These are phyloP conservation scores for Thielaviopsis euricoi DNA, from an alignment of 2,329 filamentous ascomycete species.

Conservation along the genomic window DNA sequence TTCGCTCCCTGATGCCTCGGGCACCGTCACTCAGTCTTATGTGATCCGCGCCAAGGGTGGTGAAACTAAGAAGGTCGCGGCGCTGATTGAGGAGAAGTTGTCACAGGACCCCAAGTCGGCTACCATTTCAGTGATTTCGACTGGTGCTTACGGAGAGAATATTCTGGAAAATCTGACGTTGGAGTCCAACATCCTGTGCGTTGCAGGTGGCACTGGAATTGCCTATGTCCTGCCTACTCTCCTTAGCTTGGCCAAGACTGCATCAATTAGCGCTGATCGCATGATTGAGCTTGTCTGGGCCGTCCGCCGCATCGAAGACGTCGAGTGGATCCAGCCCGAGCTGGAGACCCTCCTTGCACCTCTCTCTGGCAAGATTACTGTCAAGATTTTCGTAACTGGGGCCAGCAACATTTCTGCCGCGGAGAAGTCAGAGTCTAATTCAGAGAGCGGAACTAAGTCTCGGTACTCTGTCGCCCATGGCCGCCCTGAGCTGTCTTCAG, in stretches of 20 bases:
- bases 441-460: slow-evolving; percentile 16
- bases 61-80: slow-evolving; percentile 39
- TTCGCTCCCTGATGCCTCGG: slow-evolving; percentile 30
- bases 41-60: slow-evolving; percentile 41
- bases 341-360: slow-evolving; percentile 30
- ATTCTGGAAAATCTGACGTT: slow-evolving; percentile 26
- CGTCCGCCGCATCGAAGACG: slow-evolving; percentile 35
- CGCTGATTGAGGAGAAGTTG: slow-evolving; percentile 24
- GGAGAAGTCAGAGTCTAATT: slow-evolving; percentile 11
- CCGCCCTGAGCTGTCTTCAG: slow-evolving; percentile 26
- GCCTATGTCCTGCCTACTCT: slow-evolving; percentile 24
- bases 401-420: slow-evolving; percentile 19
- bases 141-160: slow-evolving; percentile 44
- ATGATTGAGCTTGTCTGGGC: slow-evolving; percentile 50
- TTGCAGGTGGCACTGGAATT: slow-evolving; percentile 26
- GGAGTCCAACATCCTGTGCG: slow-evolving; percentile 24
- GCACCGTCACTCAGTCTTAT: slow-evolving; percentile 34
- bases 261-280: slow-evolving; percentile 30
- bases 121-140: slow-evolving; percentile 35
- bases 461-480: slow-evolving; percentile 16
- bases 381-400: slow-evolving; percentile 44
- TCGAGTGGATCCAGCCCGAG: slow-evolving; percentile 42
- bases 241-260: slow-evolving; percentile 20
- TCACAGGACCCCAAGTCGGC: slow-evolving; percentile 11
- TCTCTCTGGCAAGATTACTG: slow-evolving; percentile 24